Percentiles rank a stretch among this genome's conserved stretches.
Conservation (phyloP, 2,329 filamentous ascomycete species). For the Huntiella moniliformis region DNA sequence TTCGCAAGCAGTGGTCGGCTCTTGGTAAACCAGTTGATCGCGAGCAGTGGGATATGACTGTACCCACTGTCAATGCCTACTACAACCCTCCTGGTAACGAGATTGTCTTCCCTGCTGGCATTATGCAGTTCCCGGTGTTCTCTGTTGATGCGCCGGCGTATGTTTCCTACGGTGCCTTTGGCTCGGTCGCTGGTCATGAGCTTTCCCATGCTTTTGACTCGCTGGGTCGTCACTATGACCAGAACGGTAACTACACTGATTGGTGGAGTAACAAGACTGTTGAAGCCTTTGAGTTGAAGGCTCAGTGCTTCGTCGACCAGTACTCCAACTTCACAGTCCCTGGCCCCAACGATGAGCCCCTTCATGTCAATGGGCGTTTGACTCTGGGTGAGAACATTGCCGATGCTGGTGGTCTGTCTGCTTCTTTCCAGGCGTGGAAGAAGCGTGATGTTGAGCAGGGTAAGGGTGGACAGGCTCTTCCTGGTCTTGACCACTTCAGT, state of each 20-base stretch:
- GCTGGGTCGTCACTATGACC: conserved; percentile 43
- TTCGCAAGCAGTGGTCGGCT: conserved; percentile 33
- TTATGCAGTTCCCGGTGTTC: conserved; percentile 51
- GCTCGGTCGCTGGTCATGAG: conserved; percentile 48
- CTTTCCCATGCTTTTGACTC: conserved; percentile 53
- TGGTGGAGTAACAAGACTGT: conserved; percentile 49
- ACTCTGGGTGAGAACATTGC: conserved; percentile 55
- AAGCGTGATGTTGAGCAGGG: conserved; percentile 26
- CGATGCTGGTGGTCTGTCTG: conserved; percentile 46
- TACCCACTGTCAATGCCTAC: conserved; percentile 46
- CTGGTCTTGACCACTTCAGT: conserved; percentile 41
- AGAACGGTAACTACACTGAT: conserved; percentile 43
- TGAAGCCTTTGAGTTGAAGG: conserved; percentile 35
- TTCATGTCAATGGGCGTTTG: conserved; percentile 42
- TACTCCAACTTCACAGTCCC: conserved; percentile 32
- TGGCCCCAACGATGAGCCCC: conserved; percentile 23
- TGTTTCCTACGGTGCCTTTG: conserved; percentile 50
- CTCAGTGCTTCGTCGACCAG: conserved; percentile 50
- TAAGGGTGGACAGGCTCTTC: conserved; percentile 33
- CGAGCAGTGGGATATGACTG: conserved; percentile 40
- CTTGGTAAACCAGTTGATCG: conserved; percentile 42
- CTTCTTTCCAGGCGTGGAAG: conserved; percentile 47
- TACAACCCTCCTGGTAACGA: conserved; percentile 47
- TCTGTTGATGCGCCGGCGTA: conserved; percentile 44
- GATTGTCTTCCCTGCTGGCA: conserved; percentile 50